phyloP scores from a whole-genome alignment of 2,329 filamentous ascomycete species.

The Rhynchosporium agropyri region DNA sequence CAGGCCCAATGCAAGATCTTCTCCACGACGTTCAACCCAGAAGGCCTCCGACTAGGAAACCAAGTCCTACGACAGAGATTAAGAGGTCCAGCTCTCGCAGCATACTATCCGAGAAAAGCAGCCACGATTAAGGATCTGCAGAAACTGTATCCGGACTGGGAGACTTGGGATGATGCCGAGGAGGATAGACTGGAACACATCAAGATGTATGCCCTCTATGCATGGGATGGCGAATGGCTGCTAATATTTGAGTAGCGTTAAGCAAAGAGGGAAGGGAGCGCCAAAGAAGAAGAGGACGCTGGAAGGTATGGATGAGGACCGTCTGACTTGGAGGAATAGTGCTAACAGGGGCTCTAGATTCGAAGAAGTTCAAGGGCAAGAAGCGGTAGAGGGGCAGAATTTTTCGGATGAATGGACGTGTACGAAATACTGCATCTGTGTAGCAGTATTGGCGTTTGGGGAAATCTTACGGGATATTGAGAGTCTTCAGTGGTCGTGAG shows the following conservation, averaged over 20 bases:
- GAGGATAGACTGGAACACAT: conserved; percentile 79
- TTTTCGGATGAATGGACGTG: conserved; percentile 27
- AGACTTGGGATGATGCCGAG: conserved; percentile 69
- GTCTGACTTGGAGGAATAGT: background rate
- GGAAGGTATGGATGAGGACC: conserved; percentile 41
- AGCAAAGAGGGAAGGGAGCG: conserved; percentile 80
- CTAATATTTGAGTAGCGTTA: conserved; percentile 57
- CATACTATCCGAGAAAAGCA: conserved; percentile 83
- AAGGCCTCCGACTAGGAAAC: conserved; percentile 80
- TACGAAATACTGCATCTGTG: conserved; percentile 36
- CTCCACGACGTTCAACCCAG: conserved; percentile 86
- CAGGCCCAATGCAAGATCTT: conserved; percentile 93
- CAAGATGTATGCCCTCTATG: conserved; percentile 53
- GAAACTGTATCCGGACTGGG: conserved; percentile 51
- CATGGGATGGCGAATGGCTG: background rate
- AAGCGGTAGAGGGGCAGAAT: conserved; percentile 44
- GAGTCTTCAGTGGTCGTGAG: conserved; percentile 21
- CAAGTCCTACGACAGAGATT: conserved; percentile 89
- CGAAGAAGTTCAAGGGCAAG: conserved; percentile 51
- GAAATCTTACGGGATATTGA: conserved; percentile 24
- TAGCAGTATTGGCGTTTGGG: conserved; percentile 40
- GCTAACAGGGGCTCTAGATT: conserved; percentile 42
- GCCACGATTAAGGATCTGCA: conserved; percentile 69
- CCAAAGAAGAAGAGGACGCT: conserved; percentile 85
- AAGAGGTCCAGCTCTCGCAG: conserved; percentile 76